Conservation (phyloP, 176 grass and related monocot species). For the Oryza coarctata region DNA sequence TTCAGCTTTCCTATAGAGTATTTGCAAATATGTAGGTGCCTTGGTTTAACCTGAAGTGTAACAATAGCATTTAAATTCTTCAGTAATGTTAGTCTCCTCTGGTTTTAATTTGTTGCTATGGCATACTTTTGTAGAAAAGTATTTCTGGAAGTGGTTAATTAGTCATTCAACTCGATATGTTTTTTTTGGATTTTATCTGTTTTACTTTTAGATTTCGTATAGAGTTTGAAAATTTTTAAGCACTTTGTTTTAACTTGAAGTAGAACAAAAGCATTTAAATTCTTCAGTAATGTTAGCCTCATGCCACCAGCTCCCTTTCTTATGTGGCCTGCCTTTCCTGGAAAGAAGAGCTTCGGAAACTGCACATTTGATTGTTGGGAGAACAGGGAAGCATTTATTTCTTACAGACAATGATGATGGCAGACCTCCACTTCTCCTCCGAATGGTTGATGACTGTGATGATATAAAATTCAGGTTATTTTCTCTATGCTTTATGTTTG, state of each 20-base stretch:
- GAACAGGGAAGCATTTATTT: constrained; percentile 96
- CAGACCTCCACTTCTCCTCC: constrained; percentile 71
- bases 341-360: constrained; percentile 91
- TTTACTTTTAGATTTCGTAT: not conserved
- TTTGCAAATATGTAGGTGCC: not conserved
- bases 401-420: constrained; percentile 88
- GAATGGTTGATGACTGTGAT: constrained; percentile 84
- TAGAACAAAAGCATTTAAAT: constrained; percentile 49
- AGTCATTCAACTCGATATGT: not conserved
- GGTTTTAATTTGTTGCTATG: not conserved
- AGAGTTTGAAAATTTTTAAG: not conserved
- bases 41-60: not conserved
- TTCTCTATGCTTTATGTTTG: not conserved
- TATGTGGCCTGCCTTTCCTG: constrained; percentile 96
- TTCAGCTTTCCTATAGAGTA: not conserved
- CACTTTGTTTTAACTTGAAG: constrained; percentile 28
- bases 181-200: not conserved
- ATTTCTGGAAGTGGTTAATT: constrained; percentile 9
- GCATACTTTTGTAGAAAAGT: not conserved
- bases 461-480: constrained; percentile 94
- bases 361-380: constrained; percentile 92
- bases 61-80: not conserved
- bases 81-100: not conserved
- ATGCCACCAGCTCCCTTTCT: constrained; percentile 92
- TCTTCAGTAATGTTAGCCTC: constrained; percentile 68